Conservation (phyloP, 176 grass and related monocot genomes). For the Oryza longistaminata region DNA sequence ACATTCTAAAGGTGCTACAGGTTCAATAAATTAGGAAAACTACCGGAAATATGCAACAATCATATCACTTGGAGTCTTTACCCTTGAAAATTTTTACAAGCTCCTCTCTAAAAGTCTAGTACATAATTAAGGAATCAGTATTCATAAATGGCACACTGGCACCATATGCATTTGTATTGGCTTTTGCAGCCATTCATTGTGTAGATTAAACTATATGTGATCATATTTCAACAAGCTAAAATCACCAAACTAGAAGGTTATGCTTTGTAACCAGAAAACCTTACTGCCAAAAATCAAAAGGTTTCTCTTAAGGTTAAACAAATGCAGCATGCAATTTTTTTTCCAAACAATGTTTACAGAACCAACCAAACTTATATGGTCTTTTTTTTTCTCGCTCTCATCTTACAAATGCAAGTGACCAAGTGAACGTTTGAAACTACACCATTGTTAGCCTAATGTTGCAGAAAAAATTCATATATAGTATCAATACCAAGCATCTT, state of each 20-base stretch:
- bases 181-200: constrained; percentile 10
- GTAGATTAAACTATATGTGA: not conserved
- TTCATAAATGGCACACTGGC: not conserved
- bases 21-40: not conserved
- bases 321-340: not conserved
- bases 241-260: not conserved
- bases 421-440: not conserved
- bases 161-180: not conserved
- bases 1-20: not conserved
- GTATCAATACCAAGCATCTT: not conserved
- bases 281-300: not conserved
- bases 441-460: not conserved
- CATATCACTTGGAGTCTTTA: not conserved
- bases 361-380: not conserved
- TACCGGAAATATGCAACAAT: not conserved
- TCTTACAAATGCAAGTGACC: no score
- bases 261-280: not conserved
- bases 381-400: no score
- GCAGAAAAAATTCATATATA: not conserved
- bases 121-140: not conserved
- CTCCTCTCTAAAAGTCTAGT: not conserved
- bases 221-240: not conserved
- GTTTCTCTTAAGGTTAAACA: not conserved
- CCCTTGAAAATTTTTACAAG: not conserved
- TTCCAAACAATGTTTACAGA: not conserved